Evolutionary conservation across 1,139 yeast species (phyloP).

Genomic region (Blastobotrys illinoisensis): DNA sequence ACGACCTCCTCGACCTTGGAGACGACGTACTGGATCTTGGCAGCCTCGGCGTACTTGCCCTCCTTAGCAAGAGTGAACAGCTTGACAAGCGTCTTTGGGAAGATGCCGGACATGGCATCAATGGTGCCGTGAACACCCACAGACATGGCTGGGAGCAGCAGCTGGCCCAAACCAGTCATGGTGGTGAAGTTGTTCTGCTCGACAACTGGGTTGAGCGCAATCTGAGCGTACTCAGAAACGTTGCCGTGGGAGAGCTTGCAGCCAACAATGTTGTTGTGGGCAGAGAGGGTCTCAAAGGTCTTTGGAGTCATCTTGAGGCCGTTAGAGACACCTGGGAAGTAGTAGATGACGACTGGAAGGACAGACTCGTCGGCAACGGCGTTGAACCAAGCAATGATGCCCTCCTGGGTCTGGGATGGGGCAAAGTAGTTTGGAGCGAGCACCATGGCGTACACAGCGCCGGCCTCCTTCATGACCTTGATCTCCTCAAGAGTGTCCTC

Average conservation of each 20-base stretch:
- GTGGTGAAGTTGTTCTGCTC: slow-evolving; percentile 36
- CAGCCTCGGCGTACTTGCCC: slow-evolving; percentile 39
- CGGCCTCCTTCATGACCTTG: slow-evolving; percentile 35
- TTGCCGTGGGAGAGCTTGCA: slow-evolving; percentile 45
- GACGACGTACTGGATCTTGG: slow-evolving; percentile 37
- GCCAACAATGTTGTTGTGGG: slow-evolving; percentile 45
- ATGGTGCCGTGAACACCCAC: slow-evolving; percentile 45
- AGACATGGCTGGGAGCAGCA: slow-evolving; percentile 40
- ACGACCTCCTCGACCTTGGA: slow-evolving; percentile 42
- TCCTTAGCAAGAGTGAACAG: slow-evolving; percentile 29
- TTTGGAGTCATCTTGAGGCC: slow-evolving; percentile 36
- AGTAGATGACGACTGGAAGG: slow-evolving; percentile 45
- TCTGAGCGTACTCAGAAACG: slow-evolving; percentile 29
- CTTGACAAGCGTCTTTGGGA: slow-evolving; percentile 41
- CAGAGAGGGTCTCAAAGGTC: slow-evolving; percentile 33
- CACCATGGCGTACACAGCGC: slow-evolving; percentile 43
- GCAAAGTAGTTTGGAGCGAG: slow-evolving; percentile 48
- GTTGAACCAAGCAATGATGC: slow-evolving; percentile 41
- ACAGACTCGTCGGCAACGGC: slow-evolving; percentile 42
- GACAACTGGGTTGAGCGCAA: slow-evolving; percentile 38
- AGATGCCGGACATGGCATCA: slow-evolving; percentile 47
- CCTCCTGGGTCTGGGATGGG: slow-evolving; percentile 38
- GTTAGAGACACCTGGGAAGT: slow-evolving; percentile 48
- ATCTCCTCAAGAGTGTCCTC: slow-evolving; percentile 40
- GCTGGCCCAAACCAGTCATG: slow-evolving; percentile 48